phyloP scores from a whole-genome alignment of 2,329 filamentous ascomycete genomes.

The Grosmannia clavigera region DNA sequence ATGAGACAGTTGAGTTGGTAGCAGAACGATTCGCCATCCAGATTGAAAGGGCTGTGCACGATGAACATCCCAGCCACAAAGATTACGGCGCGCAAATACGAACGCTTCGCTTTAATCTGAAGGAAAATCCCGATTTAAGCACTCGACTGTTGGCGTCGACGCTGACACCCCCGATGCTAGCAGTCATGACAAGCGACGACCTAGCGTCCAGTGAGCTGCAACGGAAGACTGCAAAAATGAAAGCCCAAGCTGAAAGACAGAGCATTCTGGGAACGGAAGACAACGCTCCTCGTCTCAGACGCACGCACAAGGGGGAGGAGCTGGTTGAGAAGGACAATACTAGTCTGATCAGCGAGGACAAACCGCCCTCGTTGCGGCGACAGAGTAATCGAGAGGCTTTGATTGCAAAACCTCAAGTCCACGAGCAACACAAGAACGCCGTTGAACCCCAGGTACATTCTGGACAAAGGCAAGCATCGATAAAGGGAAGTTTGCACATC shows the following conservation, averaged over 20 bases:
- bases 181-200: constrained; percentile 80
- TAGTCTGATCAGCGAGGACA: constrained; percentile 22
- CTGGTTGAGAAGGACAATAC: constrained; percentile 64
- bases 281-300: constrained; percentile 66
- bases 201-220: constrained; percentile 88
- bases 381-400: constrained; percentile 19
- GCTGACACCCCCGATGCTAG: constrained; percentile 62
- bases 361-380: constrained; percentile 23
- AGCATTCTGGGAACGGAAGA: constrained; percentile 71
- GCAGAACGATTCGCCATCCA: constrained; percentile 62
- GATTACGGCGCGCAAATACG: constrained; percentile 55
- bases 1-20: constrained; percentile 48
- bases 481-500: constrained; percentile 26
- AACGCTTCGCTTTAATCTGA: constrained; percentile 73
- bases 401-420: neutral
- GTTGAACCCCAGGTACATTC: neutral
- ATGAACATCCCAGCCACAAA: constrained; percentile 38
- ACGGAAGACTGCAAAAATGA: constrained; percentile 61
- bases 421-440: neutral
- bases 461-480: neutral
- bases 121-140: constrained; percentile 71
- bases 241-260: constrained; percentile 67
- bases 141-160: constrained; percentile 61
- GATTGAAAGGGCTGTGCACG: constrained; percentile 61
- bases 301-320: constrained; percentile 93